These are phyloP conservation scores for Naematelia aurantialba DNA, from an alignment of 768 basidiomycete genomes.

Conservation along the genomic window DNA sequence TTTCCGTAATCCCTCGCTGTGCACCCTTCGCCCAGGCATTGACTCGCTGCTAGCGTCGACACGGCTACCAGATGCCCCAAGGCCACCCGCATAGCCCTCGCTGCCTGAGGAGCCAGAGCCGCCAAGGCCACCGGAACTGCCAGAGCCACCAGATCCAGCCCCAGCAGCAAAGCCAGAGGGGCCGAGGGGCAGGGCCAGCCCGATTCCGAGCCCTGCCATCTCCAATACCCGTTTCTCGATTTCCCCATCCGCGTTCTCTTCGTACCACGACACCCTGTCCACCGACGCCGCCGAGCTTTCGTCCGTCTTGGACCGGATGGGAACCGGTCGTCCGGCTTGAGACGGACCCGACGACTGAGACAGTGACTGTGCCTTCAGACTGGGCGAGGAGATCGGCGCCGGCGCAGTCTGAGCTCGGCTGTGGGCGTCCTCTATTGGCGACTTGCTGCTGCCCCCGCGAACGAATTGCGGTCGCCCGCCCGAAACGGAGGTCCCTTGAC, in stretches of 20 bases:
- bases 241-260: constrained; percentile 40
- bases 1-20: constrained; percentile 18
- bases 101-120: too few species aligned
- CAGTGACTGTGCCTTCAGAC: neutral
- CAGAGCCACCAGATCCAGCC: neutral
- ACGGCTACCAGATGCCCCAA: too few species aligned
- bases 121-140: too few species aligned
- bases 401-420: too few species aligned
- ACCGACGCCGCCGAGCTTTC: neutral
- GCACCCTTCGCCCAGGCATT: constrained; percentile 20
- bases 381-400: neutral
- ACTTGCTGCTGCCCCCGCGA: neutral
- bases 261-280: constrained; percentile 7
- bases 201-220: constrained; percentile 71
- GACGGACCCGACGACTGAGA: too few species aligned
- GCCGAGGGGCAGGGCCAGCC: constrained; percentile 13
- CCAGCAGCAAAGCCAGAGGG: neutral
- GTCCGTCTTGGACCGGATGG: neutral
- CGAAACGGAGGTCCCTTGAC: too few species aligned
- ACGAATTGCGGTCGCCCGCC: neutral
- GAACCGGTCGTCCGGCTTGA: neutral
- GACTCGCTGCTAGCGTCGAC: too few species aligned
- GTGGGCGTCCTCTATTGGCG: neutral
- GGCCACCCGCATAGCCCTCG: constrained; percentile 3
- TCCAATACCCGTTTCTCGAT: constrained; percentile 72